A percentile compares a stretch with the other conserved stretches of the same genome.
These are phyloP conservation scores for Kalaharituber pfeilii DNA, from an alignment of 2,329 filamentous ascomycete genomes.

Conservation along the genomic window DNA sequence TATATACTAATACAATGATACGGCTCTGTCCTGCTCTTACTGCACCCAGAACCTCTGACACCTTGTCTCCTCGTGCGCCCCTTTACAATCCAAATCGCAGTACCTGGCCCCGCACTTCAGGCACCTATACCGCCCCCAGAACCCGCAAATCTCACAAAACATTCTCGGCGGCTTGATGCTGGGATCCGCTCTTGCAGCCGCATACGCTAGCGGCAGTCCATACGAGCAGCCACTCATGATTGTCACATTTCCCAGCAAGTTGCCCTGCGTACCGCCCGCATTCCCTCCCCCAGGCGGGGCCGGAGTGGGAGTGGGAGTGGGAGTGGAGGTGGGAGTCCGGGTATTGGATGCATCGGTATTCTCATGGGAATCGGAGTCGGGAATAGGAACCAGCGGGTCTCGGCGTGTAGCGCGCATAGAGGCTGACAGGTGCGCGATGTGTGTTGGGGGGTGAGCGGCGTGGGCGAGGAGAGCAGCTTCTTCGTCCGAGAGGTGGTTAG, in stretches of 20 bases:
- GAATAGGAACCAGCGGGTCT: slow-evolving; percentile 1
- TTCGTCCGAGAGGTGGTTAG: slow-evolving; percentile 66
- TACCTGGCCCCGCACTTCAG: slow-evolving; percentile 21
- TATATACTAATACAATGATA: too few relatives aligned
- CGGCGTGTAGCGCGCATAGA: neutral
- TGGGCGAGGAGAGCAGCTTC: slow-evolving; percentile 36
- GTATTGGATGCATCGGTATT: neutral
- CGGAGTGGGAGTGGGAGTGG: neutral
- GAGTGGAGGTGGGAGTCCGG: neutral
- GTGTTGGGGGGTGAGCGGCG: neutral
- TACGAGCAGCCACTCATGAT: slow-evolving; percentile 1
- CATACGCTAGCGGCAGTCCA: slow-evolving; percentile 17
- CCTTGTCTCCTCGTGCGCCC: slow-evolving; percentile 20
- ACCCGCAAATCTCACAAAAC: slow-evolving; percentile 23
- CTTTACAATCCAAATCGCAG: slow-evolving; percentile 20
- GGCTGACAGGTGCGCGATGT: neutral
- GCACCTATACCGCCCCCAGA: slow-evolving; percentile 21
- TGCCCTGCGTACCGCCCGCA: too few relatives aligned
- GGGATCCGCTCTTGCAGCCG: slow-evolving; percentile 15
- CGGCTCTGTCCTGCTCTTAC: too few relatives aligned
- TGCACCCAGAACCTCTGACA: slow-evolving; percentile 19
- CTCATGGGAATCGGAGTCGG: slow-evolving; percentile 5
- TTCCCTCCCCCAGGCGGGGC: neutral
- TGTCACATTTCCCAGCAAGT: neutral
- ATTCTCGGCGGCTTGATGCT: slow-evolving; percentile 13